Base-by-base conservation (phyloP, 257 asterid genomes). In the Rubia yunnanensis region DNA sequence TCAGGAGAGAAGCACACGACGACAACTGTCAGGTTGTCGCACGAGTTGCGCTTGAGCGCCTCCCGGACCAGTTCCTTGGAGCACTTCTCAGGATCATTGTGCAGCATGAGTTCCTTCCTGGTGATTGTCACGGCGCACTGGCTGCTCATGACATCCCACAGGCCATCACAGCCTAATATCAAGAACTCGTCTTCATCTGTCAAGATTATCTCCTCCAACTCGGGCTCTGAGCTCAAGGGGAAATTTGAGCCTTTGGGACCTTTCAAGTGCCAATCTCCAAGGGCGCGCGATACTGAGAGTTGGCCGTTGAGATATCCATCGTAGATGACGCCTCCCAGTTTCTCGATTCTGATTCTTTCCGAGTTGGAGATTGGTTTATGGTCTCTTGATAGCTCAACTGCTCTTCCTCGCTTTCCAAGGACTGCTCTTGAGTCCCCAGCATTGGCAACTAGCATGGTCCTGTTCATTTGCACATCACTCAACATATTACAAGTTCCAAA, bases 71-170 rank as follows among this genome's bases (percentile, higher is more conserved):
- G 95, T 67, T 67, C 87, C 4, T 60, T 68, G 1, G 91, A 88
- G 77, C 96, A 91, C 73, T 69, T 83, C 67, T 78, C 82, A 0
- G 95, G 95, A 72, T 91, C 89, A 32, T 88, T 91, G 66, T 91
- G 98, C 38, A 53, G 22, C 96, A 86, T 91, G 5, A 91, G 91
- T 73, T 83, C 91, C 66, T 86, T 84, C 71, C 98, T 78, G n/a
- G 86, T 89, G 9, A 91, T 78, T 24, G 96, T 88, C 14, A 91
- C 96, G 0, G 96, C 96, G 26, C 81, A 91, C 59, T 86, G 95
- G 76, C 96, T 91, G 36, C 98, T 91, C 96, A 88, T 91, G 13
- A 91, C 94, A 46, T 91, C 96, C 98, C 98, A 91, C 15, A 91
- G 66, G 15, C 98, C 98, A 72, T 91, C 96, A 11, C 96, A 86